Conservation (phyloP, 345 rosid genomes). For the Syzygium grande region DNA sequence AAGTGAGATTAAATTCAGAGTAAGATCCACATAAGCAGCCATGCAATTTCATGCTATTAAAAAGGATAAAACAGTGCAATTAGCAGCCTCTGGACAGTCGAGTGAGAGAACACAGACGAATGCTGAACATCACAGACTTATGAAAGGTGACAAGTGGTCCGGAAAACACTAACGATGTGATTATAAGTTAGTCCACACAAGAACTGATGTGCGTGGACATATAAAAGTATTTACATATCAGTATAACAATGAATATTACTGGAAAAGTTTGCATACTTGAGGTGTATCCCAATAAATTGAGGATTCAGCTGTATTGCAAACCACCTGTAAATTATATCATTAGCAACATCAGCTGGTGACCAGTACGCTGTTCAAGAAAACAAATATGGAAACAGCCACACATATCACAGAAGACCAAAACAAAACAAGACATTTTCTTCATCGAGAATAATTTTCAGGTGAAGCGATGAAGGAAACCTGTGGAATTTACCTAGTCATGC, state of each 20-base stretch:
- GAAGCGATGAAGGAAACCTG: neutral
- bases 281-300: constrained; percentile 68
- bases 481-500: neutral
- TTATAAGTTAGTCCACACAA: neutral
- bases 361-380: neutral
- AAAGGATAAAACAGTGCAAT: neutral
- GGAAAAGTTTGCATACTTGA: constrained; percentile 55
- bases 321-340: constrained; percentile 58
- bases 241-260: neutral
- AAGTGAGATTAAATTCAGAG: neutral
- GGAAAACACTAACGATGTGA: neutral
- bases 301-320: constrained; percentile 92
- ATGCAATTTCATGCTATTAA: neutral
- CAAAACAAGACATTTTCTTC: neutral
- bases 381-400: neutral
- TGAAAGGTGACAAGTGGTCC: neutral
- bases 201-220: neutral
- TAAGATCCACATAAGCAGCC: neutral
- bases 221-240: neutral
- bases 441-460: neutral
- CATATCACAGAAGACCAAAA: neutral
- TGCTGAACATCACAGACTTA: neutral
- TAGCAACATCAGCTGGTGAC: neutral
- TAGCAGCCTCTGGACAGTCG: neutral
- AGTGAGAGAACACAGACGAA: neutral